These are phyloP conservation scores for Pelagophyceae sp. DNA, from an alignment of 352 stramenopile species.

Conservation along the genomic window DNA sequence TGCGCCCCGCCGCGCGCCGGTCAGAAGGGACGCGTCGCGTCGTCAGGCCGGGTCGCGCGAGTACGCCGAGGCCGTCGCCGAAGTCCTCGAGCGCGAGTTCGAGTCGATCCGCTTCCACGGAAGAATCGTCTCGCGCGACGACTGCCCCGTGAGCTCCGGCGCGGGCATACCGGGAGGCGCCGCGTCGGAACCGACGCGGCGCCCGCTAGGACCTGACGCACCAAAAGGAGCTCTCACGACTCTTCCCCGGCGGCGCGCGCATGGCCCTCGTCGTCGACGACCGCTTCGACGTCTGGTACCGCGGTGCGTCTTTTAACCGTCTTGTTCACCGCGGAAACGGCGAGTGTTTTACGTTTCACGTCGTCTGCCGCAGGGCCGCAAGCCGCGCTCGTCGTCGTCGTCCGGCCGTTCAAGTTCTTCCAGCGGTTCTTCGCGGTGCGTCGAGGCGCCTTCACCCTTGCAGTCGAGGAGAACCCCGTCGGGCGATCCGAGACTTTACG, in stretches of 20 bases:
- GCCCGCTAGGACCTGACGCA: background rate
- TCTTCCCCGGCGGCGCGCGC: conserved; percentile 1
- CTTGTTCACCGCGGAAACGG: background rate
- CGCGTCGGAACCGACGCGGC: background rate
- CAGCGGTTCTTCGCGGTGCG: background rate
- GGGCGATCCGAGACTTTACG: too few species aligned
- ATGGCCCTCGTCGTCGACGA: background rate
- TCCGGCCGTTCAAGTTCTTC: conserved; percentile 11
- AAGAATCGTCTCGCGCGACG: background rate
- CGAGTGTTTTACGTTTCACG: background rate
- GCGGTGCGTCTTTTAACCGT: too few species aligned
- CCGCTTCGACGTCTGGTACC: background rate
- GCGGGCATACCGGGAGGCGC: too few species aligned
- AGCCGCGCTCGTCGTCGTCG: background rate
- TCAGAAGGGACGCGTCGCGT: background rate
- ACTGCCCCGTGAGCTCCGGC: background rate
- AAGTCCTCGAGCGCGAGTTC: background rate
- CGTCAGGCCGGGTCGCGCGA: background rate
- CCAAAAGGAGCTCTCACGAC: background rate
- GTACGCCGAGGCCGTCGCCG: background rate
- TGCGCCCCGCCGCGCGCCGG: background rate
- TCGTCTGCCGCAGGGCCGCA: background rate
- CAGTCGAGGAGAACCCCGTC: too few species aligned
- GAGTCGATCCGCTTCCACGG: background rate
- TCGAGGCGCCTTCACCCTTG: background rate